These are phyloP conservation scores for Mortierella sp. DNA, from an alignment of 371 early-diverging fungal species.

Conservation along the genomic window DNA sequence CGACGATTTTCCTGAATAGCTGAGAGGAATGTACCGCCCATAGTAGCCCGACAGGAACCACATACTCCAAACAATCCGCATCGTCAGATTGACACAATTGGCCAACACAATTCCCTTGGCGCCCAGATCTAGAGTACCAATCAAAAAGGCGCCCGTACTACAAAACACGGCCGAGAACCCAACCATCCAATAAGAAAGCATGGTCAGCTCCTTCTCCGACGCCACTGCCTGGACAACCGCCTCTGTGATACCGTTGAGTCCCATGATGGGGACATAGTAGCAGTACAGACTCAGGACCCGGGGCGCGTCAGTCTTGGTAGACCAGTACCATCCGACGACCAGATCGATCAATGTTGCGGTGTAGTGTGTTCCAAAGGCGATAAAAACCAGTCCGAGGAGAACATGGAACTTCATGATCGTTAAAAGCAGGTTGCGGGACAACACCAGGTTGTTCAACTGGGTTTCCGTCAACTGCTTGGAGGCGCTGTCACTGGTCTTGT, in stretches of 20 bases:
- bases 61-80: slow-evolving; percentile 86
- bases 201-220: slow-evolving; percentile 67
- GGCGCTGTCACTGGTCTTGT: background rate
- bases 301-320: slow-evolving; percentile 65
- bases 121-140: slow-evolving; percentile 72
- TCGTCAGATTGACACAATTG: slow-evolving; percentile 87
- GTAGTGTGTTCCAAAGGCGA: slow-evolving; percentile 90
- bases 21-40: slow-evolving; percentile 38
- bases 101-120: slow-evolving; percentile 88
- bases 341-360: slow-evolving; percentile 80
- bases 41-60: slow-evolving; percentile 74
- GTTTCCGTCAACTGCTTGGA: slow-evolving; percentile 15
- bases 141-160: slow-evolving; percentile 68
- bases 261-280: slow-evolving; percentile 93
- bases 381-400: slow-evolving; percentile 84
- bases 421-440: slow-evolving; percentile 71
- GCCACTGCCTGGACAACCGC: slow-evolving; percentile 94
- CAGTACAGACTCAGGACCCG: slow-evolving; percentile 83
- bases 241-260: slow-evolving; percentile 95
- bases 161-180: slow-evolving; percentile 83
- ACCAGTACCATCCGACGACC: slow-evolving; percentile 78
- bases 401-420: slow-evolving; percentile 83
- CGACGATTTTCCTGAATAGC: background rate
- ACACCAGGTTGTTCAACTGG: slow-evolving; percentile 36
- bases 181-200: slow-evolving; percentile 82